Evolutionary conservation across 305 asterid species (phyloP).

Genomic region (Lippia alba): DNA sequence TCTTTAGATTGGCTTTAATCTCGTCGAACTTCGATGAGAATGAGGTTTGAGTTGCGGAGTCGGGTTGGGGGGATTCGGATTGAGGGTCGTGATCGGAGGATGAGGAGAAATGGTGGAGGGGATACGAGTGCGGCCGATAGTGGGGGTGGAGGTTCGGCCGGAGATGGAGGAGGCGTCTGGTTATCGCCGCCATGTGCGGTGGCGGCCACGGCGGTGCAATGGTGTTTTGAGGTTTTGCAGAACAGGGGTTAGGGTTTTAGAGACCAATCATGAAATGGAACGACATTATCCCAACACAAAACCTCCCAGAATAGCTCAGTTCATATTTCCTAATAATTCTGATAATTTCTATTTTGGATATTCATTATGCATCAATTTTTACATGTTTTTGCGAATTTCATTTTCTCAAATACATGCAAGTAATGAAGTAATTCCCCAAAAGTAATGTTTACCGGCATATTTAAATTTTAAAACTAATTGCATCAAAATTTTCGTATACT

Average conservation of each 20-base stretch:
- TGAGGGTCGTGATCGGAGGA: conserved; percentile 27
- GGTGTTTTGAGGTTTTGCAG: conserved; percentile 26
- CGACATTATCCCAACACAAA: too few relatives aligned
- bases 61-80: conserved; percentile 32
- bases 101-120: conserved; percentile 39
- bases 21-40: conserved; percentile 39
- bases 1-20: conserved; percentile 45
- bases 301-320: too few relatives aligned
- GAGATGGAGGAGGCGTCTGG: conserved; percentile 41
- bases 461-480: too few relatives aligned
- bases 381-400: too few relatives aligned
- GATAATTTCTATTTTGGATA: too few relatives aligned
- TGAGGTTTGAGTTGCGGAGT: conserved; percentile 24
- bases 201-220: conserved; percentile 12
- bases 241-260: conserved; percentile 23
- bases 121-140: conserved; percentile 18
- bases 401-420: too few relatives aligned
- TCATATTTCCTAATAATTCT: too few relatives aligned
- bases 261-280: too few relatives aligned
- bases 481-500: too few relatives aligned
- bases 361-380: too few relatives aligned
- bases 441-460: too few relatives aligned
- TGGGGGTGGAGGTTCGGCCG: conserved; percentile 26
- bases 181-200: conserved; percentile 40
- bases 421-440: too few relatives aligned